phyloP scores from a whole-genome alignment of 2,329 filamentous ascomycete genomes.

The Colletotrichum gigasporum region DNA sequence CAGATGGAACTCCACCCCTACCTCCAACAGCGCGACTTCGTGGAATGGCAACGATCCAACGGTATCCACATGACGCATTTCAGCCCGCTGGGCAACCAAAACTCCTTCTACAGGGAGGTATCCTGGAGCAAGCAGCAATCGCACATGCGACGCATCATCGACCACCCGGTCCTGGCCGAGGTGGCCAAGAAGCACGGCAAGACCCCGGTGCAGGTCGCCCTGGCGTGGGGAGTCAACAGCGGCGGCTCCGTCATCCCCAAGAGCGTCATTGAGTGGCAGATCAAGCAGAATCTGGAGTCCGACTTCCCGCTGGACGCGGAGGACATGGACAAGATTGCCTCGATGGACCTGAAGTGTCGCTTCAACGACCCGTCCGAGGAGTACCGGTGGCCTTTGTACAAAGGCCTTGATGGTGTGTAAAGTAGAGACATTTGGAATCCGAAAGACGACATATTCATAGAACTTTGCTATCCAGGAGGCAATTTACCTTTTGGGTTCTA shows the following conservation, averaged over 20 bases:
- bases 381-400: too few species aligned
- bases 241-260: conserved; percentile 46
- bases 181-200: conserved; percentile 40
- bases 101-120: conserved; percentile 40
- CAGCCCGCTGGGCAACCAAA: conserved; percentile 44
- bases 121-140: conserved; percentile 42
- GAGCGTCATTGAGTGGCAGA: conserved; percentile 38
- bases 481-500: too few species aligned
- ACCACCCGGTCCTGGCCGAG: conserved; percentile 39
- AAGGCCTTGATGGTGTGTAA: too few species aligned
- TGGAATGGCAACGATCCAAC: conserved; percentile 35
- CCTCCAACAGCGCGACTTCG: conserved; percentile 45
- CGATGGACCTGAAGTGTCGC: background rate
- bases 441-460: too few species aligned
- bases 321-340: background rate
- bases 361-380: background rate
- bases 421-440: too few species aligned
- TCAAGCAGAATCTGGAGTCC: background rate
- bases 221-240: conserved; percentile 44
- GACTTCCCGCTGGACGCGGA: background rate
- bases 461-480: too few species aligned
- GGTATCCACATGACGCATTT: conserved; percentile 44
- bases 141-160: conserved; percentile 39
- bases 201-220: conserved; percentile 41
- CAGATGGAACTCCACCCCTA: conserved; percentile 72